phyloP scores from a whole-genome alignment of 2,329 filamentous ascomycete species.

The Grosmannia serpens region DNA sequence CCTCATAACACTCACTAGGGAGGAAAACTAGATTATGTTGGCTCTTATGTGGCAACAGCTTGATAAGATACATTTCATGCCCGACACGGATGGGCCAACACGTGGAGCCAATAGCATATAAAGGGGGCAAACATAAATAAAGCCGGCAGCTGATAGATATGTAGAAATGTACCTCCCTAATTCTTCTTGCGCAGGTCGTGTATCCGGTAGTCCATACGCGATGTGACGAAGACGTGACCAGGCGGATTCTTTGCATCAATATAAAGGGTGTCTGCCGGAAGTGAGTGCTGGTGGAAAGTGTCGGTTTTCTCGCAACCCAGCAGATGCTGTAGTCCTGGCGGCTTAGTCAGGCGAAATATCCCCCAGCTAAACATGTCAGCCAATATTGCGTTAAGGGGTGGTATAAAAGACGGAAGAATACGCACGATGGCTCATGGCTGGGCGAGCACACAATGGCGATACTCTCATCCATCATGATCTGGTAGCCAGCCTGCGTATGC shows the following conservation, averaged over 20 bases:
- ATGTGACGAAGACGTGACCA: slow-evolving; percentile 60
- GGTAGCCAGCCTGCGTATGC: slow-evolving; percentile 89
- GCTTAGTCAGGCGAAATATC: slow-evolving; percentile 86
- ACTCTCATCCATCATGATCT: slow-evolving; percentile 92
- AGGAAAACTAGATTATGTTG: too few species aligned
- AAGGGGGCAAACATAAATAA: background rate
- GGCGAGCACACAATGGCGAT: slow-evolving; percentile 96
- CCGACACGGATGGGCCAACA: background rate
- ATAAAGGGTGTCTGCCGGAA: slow-evolving; percentile 54
- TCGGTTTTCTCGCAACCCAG: slow-evolving; percentile 65
- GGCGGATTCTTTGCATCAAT: slow-evolving; percentile 56
- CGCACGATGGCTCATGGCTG: slow-evolving; percentile 62
- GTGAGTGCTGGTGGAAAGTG: slow-evolving; percentile 67
- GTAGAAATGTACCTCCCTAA: background rate
- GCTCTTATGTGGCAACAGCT: too few species aligned
- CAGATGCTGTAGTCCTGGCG: slow-evolving; percentile 78
- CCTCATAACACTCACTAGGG: too few species aligned
- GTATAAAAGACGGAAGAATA: slow-evolving; percentile 11
- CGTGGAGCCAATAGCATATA: background rate
- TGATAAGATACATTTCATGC: too few species aligned
- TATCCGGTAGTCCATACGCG: slow-evolving; percentile 49
- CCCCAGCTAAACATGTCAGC: slow-evolving; percentile 51
- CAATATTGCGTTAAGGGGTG: background rate
- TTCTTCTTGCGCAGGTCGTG: slow-evolving; percentile 33
- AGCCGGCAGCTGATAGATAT: background rate